Evolutionary conservation across 306 rosid species (phyloP).

Genomic region (Acmispon strigosus): DNA sequence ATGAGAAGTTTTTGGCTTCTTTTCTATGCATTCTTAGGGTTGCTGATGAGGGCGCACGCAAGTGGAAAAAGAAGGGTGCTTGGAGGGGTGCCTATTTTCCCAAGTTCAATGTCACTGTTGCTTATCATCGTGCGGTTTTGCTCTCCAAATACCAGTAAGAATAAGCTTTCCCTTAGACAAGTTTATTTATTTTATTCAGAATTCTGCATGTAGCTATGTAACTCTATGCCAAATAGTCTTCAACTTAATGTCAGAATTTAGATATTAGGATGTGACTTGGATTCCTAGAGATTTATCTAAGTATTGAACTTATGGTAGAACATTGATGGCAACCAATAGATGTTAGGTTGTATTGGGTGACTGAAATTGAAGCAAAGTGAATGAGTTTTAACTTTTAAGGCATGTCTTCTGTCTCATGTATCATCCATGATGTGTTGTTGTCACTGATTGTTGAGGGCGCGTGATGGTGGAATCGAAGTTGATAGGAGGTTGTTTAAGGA

Average conservation of each 20-base stretch:
- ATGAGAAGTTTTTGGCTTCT: conserved; percentile 75
- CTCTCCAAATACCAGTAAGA: conserved; percentile 73
- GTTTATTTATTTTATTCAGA: background rate
- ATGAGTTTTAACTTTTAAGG: background rate
- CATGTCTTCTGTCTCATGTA: background rate
- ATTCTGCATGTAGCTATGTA: background rate
- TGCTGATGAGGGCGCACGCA: conserved; percentile 64
- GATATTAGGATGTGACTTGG: background rate
- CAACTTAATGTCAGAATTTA: background rate
- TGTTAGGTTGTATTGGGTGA: background rate
- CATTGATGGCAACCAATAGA: background rate
- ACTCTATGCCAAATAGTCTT: background rate
- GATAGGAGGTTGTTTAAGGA: background rate
- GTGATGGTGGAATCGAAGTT: background rate
- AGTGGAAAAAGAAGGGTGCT: conserved; percentile 87
- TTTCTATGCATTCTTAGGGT: conserved; percentile 65
- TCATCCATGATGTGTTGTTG: background rate
- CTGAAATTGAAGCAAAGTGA: background rate
- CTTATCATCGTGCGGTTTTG: conserved; percentile 86
- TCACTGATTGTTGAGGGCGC: background rate
- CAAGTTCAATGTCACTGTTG: conserved; percentile 65
- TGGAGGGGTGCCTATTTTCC: conserved; percentile 95
- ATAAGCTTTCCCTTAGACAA: conserved; percentile 30
- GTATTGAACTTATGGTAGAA: background rate
- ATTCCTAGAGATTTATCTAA: background rate